Percentiles rank a stretch among this genome's conserved stretches.
phyloP scores from a whole-genome alignment of 2,329 filamentous ascomycete genomes.

The Acrocalymma vagum region DNA sequence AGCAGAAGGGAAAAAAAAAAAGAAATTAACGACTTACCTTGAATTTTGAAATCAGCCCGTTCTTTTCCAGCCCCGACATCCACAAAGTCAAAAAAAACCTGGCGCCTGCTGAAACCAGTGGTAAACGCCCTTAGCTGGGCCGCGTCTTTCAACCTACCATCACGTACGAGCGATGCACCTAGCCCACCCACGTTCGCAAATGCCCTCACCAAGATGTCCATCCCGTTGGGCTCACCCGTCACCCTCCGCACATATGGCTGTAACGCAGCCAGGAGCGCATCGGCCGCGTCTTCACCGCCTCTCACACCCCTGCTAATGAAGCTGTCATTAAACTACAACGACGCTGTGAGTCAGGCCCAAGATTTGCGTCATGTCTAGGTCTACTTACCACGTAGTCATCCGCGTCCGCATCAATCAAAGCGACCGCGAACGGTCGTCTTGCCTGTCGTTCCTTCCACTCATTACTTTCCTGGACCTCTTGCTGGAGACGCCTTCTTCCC shows the following conservation, averaged over 20 bases:
- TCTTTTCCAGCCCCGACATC: conserved; percentile 58
- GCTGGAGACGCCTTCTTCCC: no score
- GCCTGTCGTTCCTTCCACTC: no score
- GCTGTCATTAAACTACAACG: no score
- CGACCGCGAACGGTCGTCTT: no score
- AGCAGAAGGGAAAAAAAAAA: no score
- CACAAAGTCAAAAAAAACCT: conserved; percentile 54
- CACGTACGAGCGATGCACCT: conserved; percentile 56
- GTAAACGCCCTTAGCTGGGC: conserved; percentile 60
- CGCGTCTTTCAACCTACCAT: conserved; percentile 54
- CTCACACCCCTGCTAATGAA: no score
- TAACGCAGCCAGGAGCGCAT: conserved; percentile 61
- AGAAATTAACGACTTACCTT: no score
- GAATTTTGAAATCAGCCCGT: conserved; percentile 55
- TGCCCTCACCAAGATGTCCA: conserved; percentile 53
- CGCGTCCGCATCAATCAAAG: no score
- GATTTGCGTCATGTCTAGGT: no score
- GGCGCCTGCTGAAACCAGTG: conserved; percentile 63
- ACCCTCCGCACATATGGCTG: conserved; percentile 55
- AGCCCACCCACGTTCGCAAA: conserved; percentile 62
- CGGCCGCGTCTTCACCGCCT: conserved; percentile 59
- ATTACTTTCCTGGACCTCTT: no score
- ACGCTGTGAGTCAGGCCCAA: no score
- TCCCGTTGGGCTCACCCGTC: conserved; percentile 47
- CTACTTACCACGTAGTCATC: no score